Conservation (phyloP, 202 grass and related monocot species). For the Elaeis oleifera region DNA sequence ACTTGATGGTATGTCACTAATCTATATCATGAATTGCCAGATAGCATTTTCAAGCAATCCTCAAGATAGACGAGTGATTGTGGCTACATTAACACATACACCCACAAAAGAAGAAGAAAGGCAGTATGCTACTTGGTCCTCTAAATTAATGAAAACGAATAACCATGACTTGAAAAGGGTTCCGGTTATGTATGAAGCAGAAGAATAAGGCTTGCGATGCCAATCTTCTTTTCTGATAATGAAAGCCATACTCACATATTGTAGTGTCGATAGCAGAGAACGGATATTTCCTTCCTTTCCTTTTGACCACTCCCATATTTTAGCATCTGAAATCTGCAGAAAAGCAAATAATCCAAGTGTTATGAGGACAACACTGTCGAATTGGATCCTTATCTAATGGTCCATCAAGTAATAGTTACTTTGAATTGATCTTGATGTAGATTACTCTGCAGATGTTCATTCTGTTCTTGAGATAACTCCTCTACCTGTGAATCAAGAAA, state of each 20-base stretch:
- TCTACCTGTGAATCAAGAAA: slow-evolving; percentile 52
- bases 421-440: slow-evolving; percentile 64
- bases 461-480: slow-evolving; percentile 43
- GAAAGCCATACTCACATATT: slow-evolving; percentile 60
- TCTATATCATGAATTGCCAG: no score
- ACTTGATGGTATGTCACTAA: no score
- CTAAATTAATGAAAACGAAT: no score
- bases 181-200: no score
- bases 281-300: slow-evolving; percentile 99
- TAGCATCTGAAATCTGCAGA: slow-evolving; percentile 57
- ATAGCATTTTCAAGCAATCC: no score
- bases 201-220: no score
- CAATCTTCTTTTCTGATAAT: not conserved
- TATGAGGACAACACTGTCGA: not conserved
- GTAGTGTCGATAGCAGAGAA: slow-evolving; percentile 88
- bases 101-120: no score
- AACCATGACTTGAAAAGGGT: no score
- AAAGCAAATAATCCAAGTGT: slow-evolving; percentile 21
- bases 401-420: slow-evolving; percentile 41
- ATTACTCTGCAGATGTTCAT: slow-evolving; percentile 24
- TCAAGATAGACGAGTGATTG: no score
- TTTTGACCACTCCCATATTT: slow-evolving; percentile 83
- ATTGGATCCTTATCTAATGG: slow-evolving; percentile 3
- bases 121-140: no score
- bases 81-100: no score